These are phyloP conservation scores for Monascus purpureus DNA, from an alignment of 495 filamentous ascomycete species.

Conservation along the genomic window DNA sequence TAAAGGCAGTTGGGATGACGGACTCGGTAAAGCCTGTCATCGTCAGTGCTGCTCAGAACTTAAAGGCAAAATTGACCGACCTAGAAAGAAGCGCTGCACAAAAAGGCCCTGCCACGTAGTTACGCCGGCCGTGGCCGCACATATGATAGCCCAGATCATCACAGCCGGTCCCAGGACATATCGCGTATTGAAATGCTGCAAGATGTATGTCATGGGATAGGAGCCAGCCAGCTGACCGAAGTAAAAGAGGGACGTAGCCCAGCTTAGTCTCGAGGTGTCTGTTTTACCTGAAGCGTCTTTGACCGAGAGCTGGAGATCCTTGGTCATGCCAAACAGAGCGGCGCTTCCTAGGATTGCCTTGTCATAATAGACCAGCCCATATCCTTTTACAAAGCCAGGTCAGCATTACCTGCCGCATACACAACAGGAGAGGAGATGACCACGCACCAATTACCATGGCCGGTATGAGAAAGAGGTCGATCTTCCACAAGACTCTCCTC, in stretches of 20 bases:
- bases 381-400: slow-evolving; percentile 16
- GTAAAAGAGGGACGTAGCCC: slow-evolving; percentile 69
- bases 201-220: slow-evolving; percentile 55
- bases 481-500: slow-evolving; percentile 50
- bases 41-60: not conserved
- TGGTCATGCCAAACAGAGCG: slow-evolving; percentile 60
- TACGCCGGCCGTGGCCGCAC: slow-evolving; percentile 54
- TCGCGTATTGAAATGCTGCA: slow-evolving; percentile 52
- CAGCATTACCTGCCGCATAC: not conserved
- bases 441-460: slow-evolving; percentile 49
- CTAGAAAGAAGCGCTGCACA: slow-evolving; percentile 56
- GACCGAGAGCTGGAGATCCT: slow-evolving; percentile 43
- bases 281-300: slow-evolving; percentile 38
- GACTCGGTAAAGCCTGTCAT: slow-evolving; percentile 46
- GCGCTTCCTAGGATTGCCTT: slow-evolving; percentile 54
- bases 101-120: slow-evolving; percentile 50
- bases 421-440: not conserved
- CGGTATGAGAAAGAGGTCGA: slow-evolving; percentile 56
- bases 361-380: slow-evolving; percentile 68
- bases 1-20: slow-evolving; percentile 55
- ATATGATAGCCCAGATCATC: slow-evolving; percentile 51
- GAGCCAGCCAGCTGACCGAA: slow-evolving; percentile 63
- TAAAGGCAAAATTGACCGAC: too few relatives aligned
- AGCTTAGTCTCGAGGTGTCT: slow-evolving; percentile 50
- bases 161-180: slow-evolving; percentile 49